Percentiles rank a stretch among this genome's conserved stretches.
These are phyloP conservation scores for Bothriochloa decipiens DNA, from an alignment of 176 grass and related monocot species.

Conservation along the genomic window DNA sequence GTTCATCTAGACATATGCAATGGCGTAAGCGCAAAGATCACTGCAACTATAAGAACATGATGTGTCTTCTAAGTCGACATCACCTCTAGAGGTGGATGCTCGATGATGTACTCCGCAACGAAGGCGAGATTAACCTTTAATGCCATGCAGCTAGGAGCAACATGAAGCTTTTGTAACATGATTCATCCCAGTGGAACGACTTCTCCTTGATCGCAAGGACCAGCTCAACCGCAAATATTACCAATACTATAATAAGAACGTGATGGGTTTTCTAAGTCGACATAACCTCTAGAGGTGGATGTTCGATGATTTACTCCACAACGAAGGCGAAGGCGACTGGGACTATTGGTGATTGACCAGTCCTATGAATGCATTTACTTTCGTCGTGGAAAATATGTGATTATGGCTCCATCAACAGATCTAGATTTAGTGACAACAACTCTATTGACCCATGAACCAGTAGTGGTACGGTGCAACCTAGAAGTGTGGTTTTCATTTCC, in stretches of 20 bases:
- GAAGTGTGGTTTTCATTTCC: neutral
- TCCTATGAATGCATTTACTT: slow-evolving; percentile 1
- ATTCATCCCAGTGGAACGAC: too few relatives aligned
- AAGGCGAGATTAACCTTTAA: neutral
- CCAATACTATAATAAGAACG: neutral
- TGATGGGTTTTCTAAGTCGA: neutral
- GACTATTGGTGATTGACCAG: neutral
- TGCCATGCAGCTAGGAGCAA: too few relatives aligned
- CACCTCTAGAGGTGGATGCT: neutral
- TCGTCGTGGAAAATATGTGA: slow-evolving; percentile 10
- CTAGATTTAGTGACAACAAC: neutral
- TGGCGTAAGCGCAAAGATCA: neutral
- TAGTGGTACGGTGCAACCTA: neutral
- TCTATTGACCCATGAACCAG: neutral
- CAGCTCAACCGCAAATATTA: too few relatives aligned
- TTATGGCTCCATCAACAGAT: neutral
- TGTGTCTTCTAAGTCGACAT: neutral
- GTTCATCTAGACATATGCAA: too few relatives aligned
- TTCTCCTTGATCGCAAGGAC: too few relatives aligned
- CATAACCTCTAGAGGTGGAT: neutral
- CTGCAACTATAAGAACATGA: neutral
- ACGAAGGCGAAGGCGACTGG: neutral
- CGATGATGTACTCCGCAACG: neutral
- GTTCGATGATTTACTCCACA: neutral
- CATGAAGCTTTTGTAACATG: too few relatives aligned